A percentile compares a stretch with the other conserved stretches of the same genome.
Evolutionary conservation across 345 rosid species (phyloP).

Genomic region (Psidium friedrichsthalianum): DNA sequence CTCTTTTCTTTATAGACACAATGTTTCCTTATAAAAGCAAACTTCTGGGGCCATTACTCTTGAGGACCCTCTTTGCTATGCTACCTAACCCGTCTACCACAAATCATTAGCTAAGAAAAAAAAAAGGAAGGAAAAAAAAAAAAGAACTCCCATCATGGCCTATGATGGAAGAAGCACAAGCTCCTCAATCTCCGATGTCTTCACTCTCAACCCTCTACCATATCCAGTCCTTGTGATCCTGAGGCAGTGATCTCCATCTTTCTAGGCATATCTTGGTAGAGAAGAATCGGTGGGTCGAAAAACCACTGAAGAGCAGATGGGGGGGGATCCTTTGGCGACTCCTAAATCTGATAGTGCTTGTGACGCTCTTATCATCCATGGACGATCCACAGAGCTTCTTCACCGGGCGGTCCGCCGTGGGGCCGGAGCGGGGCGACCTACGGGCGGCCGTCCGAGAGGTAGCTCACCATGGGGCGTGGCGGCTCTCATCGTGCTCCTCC

Average conservation of each 20-base stretch:
- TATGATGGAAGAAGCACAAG: background rate
- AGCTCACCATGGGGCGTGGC: conserved; percentile 95
- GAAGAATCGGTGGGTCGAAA: conserved; percentile 43
- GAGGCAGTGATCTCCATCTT: conserved; percentile 44
- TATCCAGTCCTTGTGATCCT: conserved; percentile 71
- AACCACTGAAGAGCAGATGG: conserved; percentile 33
- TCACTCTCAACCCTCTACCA: conserved; percentile 72
- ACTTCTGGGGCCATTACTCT: background rate
- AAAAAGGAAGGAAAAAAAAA: background rate
- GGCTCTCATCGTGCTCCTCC: conserved; percentile 61
- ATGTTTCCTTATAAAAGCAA: background rate
- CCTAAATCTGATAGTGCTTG: conserved; percentile 46
- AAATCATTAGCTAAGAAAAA: background rate
- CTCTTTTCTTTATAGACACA: background rate
- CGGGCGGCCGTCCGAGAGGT: conserved; percentile 43
- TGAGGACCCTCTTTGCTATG: background rate
- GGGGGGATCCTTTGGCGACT: conserved; percentile 44
- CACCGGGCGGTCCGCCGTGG: conserved; percentile 35
- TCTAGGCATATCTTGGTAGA: conserved; percentile 59
- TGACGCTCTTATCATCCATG: conserved; percentile 54
- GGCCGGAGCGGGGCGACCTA: conserved; percentile 32
- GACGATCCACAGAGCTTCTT: conserved; percentile 44
- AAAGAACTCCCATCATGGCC: background rate
- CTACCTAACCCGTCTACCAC: background rate
- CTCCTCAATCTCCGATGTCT: conserved; percentile 44